Evolutionary conservation across 169 alveolate genomes (phyloP), one percentile per base, ranked within the genome.

Genomic region (Plasmodium knowlesi): DNA sequence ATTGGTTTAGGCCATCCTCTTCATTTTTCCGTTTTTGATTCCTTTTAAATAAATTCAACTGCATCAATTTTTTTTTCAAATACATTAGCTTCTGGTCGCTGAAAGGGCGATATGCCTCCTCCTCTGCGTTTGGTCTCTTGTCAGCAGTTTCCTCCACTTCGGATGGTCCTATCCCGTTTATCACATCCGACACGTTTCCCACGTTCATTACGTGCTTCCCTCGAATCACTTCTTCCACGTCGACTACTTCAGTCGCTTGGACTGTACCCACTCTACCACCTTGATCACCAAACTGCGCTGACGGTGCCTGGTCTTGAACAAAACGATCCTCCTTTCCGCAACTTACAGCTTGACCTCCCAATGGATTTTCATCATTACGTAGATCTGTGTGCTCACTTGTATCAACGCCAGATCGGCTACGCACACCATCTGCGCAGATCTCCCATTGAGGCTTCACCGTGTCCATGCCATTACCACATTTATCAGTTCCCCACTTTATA

Each of bases 51-150:
- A 19, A 34, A 12, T 83, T 53, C 53, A 83, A 28, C 25, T 83
- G 54, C 34, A 83, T 83, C 74, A 83, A 83, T 54, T 83, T 83
- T 30, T 71, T 67, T 71, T 83, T 83, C 53, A 83, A 71, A 71
- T 83, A 83, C 14, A 67, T 34, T 39, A 83, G 53, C 43, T 83
- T 83, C 46, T 83, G 39, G 12, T 83, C 92, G 19, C 53, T 83
- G 34, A 70, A 83, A n/a, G 70, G 71, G 43, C 12, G 34, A 19
- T 82, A 25, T 12, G 16, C 39, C 30, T 82, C 43, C 30, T 82
- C 43, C 22, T 54, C 71, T 34, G 22, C 32, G 12, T 22, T 1
- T 10, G 37, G 2, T 46, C 41, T 30, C 22, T 53, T 74, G 19
- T 78, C 28, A 78, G 34, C 16, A 30, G 61, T 14, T 30, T 37